Percentiles rank a stretch among this genome's conserved stretches.
These are phyloP conservation scores for Colletotrichum sp. DNA, from an alignment of 2,329 filamentous ascomycete species.

Conservation along the genomic window DNA sequence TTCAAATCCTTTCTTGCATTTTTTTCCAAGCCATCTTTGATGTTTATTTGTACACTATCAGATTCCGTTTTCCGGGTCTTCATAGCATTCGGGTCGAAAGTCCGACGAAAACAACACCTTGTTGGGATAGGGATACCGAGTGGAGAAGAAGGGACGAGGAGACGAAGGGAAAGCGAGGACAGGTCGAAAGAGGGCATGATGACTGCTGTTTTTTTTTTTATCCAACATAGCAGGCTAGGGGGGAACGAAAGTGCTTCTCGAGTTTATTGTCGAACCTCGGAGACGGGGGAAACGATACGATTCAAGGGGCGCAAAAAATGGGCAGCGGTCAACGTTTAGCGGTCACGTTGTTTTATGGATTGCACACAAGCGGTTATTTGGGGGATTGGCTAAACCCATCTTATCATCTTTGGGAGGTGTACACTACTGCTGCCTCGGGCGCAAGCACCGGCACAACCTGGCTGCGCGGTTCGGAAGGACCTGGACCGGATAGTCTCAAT, in stretches of 20 bases:
- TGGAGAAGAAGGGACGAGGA: not conserved
- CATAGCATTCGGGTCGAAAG: slow-evolving; percentile 20
- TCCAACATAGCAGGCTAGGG: not conserved
- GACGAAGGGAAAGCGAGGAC: not conserved
- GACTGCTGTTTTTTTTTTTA: slow-evolving; percentile 2
- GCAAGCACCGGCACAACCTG: not conserved
- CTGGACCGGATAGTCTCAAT: slow-evolving; percentile 15
- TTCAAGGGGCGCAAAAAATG: not conserved
- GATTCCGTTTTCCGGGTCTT: slow-evolving; percentile 3
- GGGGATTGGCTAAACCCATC: slow-evolving; percentile 15
- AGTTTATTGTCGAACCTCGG: not conserved
- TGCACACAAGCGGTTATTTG: slow-evolving; percentile 8
- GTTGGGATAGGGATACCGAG: slow-evolving; percentile 16
- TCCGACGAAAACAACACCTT: slow-evolving; percentile 15
- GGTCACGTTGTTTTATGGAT: slow-evolving; percentile 21
- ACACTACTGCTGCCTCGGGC: slow-evolving; percentile 9
- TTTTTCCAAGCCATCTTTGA: slow-evolving; percentile 19
- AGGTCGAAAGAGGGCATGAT: not conserved
- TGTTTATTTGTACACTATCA: slow-evolving; percentile 25
- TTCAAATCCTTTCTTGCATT: slow-evolving; percentile 13
- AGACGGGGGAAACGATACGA: not conserved
- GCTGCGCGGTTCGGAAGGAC: not conserved
- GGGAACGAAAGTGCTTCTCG: slow-evolving; percentile 1
- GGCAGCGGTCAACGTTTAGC: slow-evolving; percentile 20
- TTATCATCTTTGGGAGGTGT: slow-evolving; percentile 16